Percentiles rank a stretch among this genome's conserved stretches.
phyloP scores from a whole-genome alignment of 169 alveolate genomes.

The Eimeria maxima region DNA sequence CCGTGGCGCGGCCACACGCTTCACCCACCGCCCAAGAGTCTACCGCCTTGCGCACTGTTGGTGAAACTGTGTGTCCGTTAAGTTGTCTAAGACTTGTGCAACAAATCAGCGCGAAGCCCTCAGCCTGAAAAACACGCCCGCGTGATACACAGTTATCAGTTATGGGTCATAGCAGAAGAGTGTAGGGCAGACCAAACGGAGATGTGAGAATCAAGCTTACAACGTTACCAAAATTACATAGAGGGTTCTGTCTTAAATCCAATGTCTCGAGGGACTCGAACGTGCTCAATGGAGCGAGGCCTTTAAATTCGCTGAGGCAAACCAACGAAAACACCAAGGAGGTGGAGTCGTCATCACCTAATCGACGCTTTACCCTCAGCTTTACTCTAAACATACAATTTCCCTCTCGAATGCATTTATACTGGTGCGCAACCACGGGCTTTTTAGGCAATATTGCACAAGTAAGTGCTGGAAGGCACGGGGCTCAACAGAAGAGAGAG shows the following conservation, averaged over 20 bases:
- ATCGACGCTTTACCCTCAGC: neutral
- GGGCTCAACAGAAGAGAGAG: neutral
- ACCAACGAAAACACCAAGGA: neutral
- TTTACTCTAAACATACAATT: too few relatives aligned
- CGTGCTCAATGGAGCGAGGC: constrained; percentile 62
- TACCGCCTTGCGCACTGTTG: constrained; percentile 50
- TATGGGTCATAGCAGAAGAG: neutral
- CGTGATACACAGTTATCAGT: neutral
- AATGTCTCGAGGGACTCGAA: constrained; percentile 35
- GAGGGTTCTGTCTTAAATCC: constrained; percentile 52
- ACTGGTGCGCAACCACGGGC: neutral
- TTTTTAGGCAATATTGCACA: neutral
- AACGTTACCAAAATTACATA: constrained; percentile 12
- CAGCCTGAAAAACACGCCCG: constrained; percentile 50
- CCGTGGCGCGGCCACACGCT: constrained; percentile 62
- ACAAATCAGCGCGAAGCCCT: constrained; percentile 49
- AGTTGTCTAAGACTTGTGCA: neutral
- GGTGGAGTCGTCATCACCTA: neutral
- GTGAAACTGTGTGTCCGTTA: constrained; percentile 65
- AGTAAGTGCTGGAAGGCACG: neutral
- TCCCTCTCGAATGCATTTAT: neutral
- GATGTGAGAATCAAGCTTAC: constrained; percentile 1
- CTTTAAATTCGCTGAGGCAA: constrained; percentile 45
- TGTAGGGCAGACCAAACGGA: neutral
- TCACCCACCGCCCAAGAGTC: constrained; percentile 55